phyloP scores from a whole-genome alignment of 441 rosid genomes.

The Adansonia gregorii region DNA sequence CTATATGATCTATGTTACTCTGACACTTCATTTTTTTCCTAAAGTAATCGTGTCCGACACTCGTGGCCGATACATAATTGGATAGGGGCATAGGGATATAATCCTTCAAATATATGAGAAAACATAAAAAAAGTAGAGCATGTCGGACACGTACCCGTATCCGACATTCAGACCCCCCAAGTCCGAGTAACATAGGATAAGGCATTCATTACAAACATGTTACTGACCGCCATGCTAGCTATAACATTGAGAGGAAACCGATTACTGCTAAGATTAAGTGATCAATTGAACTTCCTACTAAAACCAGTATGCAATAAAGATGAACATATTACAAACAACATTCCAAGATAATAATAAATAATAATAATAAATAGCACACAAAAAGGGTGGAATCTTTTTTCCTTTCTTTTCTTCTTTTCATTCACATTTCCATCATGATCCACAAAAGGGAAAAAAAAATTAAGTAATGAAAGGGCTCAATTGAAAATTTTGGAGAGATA shows the following conservation, averaged over 20 bases:
- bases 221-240: not conserved
- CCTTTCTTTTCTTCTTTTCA: not conserved
- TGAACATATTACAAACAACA: not conserved
- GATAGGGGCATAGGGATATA: not conserved
- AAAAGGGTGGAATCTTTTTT: not conserved
- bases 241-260: not conserved
- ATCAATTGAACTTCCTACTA: not conserved
- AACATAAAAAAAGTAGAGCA: not conserved
- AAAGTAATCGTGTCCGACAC: not conserved
- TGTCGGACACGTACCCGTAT: not conserved
- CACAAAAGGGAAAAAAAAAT: not conserved
- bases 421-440: not conserved
- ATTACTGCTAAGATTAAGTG: not conserved
- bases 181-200: slow-evolving; percentile 5
- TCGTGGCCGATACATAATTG: no score
- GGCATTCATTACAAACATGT: not conserved
- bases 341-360: not conserved
- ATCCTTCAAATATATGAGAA: not conserved
- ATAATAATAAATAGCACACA: not conserved
- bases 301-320: not conserved
- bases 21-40: not conserved
- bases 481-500: not conserved
- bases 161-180: not conserved
- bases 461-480: not conserved
- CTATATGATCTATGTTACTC: no score